phyloP scores from a whole-genome alignment of 129 eudicot species.

The Flaveria robusta region DNA sequence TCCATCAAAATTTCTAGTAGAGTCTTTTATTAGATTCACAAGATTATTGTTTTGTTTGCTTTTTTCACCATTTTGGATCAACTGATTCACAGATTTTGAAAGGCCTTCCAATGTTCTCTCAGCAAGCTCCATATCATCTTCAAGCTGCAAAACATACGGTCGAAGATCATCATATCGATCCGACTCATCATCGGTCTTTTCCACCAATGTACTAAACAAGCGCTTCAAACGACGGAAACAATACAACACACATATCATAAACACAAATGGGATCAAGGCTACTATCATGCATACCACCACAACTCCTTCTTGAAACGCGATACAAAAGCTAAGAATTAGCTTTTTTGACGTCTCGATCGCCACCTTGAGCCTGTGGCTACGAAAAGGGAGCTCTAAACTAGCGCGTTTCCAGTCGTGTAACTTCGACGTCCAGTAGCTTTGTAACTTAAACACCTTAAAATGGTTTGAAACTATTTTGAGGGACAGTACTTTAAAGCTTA shows the following conservation, averaged over 20 bases:
- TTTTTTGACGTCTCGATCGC: not conserved
- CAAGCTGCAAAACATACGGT: slow-evolving; percentile 10
- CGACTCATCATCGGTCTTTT: too few species aligned
- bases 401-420: not conserved
- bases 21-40: slow-evolving; percentile 3
- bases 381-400: slow-evolving; percentile 2
- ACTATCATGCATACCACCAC: slow-evolving; percentile 8
- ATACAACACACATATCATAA: not conserved
- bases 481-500: slow-evolving; percentile 7
- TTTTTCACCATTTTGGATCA: slow-evolving; percentile 32
- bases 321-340: not conserved
- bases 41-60: slow-evolving; percentile 21
- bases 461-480: not conserved
- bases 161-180: not conserved
- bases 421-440: slow-evolving; percentile 14
- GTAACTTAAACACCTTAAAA: not conserved
- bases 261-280: not conserved
- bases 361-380: not conserved
- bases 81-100: slow-evolving; percentile 12
- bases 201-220: too few species aligned
- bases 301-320: slow-evolving; percentile 3
- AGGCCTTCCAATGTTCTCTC: slow-evolving; percentile 13
- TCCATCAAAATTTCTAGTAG: slow-evolving; percentile 24
- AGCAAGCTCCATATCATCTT: slow-evolving; percentile 6
- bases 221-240: not conserved